Conservation (phyloP, 2,329 filamentous ascomycete species). For the Magnaporthiopsis rhizophila region DNA sequence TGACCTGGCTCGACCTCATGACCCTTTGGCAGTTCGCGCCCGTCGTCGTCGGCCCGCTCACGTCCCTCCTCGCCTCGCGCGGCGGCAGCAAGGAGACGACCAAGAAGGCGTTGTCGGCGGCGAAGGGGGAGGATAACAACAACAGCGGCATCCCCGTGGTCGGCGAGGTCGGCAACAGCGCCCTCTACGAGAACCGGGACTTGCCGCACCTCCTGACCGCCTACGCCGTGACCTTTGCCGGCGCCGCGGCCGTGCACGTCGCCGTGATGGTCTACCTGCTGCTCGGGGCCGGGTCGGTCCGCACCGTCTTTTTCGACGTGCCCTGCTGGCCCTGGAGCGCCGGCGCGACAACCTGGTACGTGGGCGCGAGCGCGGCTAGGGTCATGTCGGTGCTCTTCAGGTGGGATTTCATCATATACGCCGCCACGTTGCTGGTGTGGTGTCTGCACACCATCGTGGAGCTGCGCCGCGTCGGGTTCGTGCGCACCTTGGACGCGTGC, state of each 20-base stretch:
- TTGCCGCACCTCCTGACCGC: slow-evolving; percentile 1
- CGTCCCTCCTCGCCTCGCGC: not conserved
- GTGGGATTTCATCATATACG: not conserved
- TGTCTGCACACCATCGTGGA: not conserved
- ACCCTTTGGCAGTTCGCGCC: slow-evolving; percentile 13
- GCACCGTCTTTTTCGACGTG: not conserved
- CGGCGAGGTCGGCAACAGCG: not conserved
- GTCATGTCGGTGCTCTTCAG: not conserved
- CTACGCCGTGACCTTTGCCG: not conserved
- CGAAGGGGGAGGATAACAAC: not conserved
- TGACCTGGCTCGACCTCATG: slow-evolving; percentile 9
- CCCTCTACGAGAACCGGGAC: not conserved
- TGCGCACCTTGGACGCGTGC: not conserved
- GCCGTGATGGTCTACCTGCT: not conserved
- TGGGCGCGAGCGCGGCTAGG: not conserved
- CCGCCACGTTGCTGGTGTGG: not conserved
- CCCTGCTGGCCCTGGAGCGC: not conserved
- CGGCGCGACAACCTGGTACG: not conserved
- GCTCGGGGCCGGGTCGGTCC: not conserved
- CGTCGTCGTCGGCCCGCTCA: slow-evolving; percentile 8
- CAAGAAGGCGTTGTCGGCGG: no score
- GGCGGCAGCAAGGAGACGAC: no score
- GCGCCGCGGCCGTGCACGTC: not conserved
- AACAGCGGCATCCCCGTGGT: not conserved
- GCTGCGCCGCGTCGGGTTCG: slow-evolving; percentile 4